Conservation (phyloP, 345 rosid genomes). For the Kandelia obovata region DNA sequence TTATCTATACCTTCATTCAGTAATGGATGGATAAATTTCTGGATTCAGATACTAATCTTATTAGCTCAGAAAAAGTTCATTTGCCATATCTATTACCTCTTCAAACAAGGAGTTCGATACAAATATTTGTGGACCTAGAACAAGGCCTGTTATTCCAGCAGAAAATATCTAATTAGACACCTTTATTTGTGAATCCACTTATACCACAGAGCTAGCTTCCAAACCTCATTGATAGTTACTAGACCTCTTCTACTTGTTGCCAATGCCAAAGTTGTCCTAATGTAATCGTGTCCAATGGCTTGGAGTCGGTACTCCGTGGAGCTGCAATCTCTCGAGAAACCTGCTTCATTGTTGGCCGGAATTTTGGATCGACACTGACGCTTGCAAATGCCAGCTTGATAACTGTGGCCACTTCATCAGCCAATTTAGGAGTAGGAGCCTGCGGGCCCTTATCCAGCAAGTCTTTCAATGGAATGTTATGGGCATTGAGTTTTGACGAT, state of each 20-base stretch:
- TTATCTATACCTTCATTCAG: too few species aligned
- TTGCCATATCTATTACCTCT: too few species aligned
- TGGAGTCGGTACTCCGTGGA: slow-evolving; percentile 1
- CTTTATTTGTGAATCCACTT: too few species aligned
- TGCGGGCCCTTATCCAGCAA: slow-evolving; percentile 28
- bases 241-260: not conserved
- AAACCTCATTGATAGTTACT: too few species aligned
- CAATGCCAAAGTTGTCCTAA: not conserved
- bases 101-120: too few species aligned
- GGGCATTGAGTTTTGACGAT: not conserved
- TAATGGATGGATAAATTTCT: too few species aligned
- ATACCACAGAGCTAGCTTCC: too few species aligned
- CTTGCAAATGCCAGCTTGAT: slow-evolving; percentile 23
- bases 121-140: too few species aligned
- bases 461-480: slow-evolving; percentile 8
- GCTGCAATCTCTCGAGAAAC: slow-evolving; percentile 16
- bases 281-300: not conserved
- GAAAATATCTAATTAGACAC: too few species aligned
- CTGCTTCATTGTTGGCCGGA: slow-evolving; percentile 32
- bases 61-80: too few species aligned
- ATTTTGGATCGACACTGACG: slow-evolving; percentile 20
- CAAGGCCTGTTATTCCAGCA: too few species aligned
- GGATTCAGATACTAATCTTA: too few species aligned
- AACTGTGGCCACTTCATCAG: slow-evolving; percentile 16
- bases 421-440: slow-evolving; percentile 14